Conservation (phyloP, 1,284 basidiomycete species). For the Trametes pubescens region DNA sequence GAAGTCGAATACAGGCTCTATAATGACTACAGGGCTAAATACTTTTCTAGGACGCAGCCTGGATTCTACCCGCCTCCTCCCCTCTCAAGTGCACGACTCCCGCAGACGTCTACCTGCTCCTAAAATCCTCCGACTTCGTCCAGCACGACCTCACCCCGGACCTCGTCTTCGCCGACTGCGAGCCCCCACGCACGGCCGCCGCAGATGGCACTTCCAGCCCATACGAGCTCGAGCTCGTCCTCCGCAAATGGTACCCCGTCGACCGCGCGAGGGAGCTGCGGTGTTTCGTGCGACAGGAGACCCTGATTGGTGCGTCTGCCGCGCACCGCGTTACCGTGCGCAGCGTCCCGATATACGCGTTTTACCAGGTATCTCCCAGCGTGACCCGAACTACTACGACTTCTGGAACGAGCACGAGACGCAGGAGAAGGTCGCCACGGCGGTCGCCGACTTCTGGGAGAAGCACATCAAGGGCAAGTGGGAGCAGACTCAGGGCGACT, state of each 20-base stretch:
- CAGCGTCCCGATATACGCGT: not conserved
- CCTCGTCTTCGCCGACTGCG: constrained; percentile 71
- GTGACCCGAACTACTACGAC: constrained; percentile 92
- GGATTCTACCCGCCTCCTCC: constrained; percentile 89
- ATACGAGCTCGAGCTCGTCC: constrained; percentile 85
- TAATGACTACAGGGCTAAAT: no score
- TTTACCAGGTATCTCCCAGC: constrained; percentile 79
- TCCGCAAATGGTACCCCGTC: constrained; percentile 92
- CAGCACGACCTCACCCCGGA: constrained; percentile 77
- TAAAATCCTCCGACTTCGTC: constrained; percentile 94
- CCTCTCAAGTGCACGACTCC: constrained; percentile 89
- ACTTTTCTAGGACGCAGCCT: constrained; percentile 82
- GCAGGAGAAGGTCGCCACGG: constrained; percentile 59
- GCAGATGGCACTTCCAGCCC: constrained; percentile 3
- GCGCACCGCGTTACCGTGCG: no score
- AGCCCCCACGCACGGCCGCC: constrained; percentile 16
- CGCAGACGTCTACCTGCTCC: constrained; percentile 89
- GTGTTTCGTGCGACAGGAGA: constrained; percentile 83
- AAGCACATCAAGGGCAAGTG: constrained; percentile 69
- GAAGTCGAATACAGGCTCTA: no score
- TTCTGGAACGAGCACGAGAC: constrained; percentile 77
- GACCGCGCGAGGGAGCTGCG: constrained; percentile 86
- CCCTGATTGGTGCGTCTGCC: constrained; percentile 68
- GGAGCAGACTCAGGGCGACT: constrained; percentile 63
- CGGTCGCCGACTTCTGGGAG: constrained; percentile 74